Evolutionary conservation across 202 grass and related monocot species (phyloP).

Genomic region (Saccharum hybrid): DNA sequence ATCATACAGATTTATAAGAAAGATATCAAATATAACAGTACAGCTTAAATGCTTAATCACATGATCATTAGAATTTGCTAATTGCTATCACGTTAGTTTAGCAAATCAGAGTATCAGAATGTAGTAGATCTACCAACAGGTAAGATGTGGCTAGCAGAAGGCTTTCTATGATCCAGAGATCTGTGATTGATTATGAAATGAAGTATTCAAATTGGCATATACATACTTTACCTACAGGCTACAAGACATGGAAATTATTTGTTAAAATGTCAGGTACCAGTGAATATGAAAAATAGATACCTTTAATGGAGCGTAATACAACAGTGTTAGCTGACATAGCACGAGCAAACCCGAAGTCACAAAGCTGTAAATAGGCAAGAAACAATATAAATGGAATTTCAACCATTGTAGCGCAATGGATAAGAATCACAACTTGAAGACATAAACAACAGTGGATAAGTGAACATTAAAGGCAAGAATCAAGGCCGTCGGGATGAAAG

Average conservation of each 20-base stretch:
- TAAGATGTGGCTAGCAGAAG: background rate
- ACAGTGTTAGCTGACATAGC: slow-evolving; percentile 99
- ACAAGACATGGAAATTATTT: slow-evolving; percentile 16
- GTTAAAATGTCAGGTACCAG: background rate
- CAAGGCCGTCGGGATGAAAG: background rate
- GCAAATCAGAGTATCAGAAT: slow-evolving; percentile 3
- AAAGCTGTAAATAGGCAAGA: slow-evolving; percentile 65
- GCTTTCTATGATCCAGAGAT: background rate
- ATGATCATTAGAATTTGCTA: background rate
- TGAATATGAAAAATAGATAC: slow-evolving; percentile 48
- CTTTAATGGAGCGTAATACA: slow-evolving; percentile 95
- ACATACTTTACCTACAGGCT: background rate
- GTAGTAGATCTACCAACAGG: background rate
- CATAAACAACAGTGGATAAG: slow-evolving; percentile 21
- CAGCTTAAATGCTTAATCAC: background rate
- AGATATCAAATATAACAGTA: background rate
- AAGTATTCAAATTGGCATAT: slow-evolving; percentile 15
- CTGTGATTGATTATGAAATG: background rate
- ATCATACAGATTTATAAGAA: background rate
- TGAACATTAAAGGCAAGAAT: slow-evolving; percentile 1
- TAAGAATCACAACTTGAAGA: slow-evolving; percentile 27
- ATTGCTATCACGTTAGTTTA: background rate
- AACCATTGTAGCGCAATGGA: slow-evolving; percentile 35
- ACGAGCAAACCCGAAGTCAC: slow-evolving; percentile 98
- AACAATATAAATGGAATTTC: background rate